phyloP scores from a whole-genome alignment of 192 early-diverging fungal species.

The Pecoramyces ruminantium region DNA sequence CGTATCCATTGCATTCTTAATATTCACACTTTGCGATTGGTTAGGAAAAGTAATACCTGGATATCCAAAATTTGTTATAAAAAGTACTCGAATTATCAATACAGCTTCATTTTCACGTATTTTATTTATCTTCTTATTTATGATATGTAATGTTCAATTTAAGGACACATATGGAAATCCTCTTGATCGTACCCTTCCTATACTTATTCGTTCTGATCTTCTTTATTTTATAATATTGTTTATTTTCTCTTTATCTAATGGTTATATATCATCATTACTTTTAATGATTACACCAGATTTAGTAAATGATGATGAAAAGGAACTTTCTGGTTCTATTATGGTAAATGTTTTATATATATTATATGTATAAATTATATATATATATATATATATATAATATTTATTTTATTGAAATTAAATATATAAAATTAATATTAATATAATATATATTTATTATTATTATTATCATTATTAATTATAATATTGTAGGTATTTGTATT shows the following conservation, averaged over 20 bases:
- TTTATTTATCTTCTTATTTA: slow-evolving; percentile 47
- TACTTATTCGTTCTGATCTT: not conserved
- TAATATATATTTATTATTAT: no score
- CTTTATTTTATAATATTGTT: not conserved
- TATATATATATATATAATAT: no score
- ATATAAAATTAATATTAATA: no score
- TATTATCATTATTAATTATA: not conserved
- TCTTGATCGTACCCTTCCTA: not conserved
- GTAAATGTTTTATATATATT: not conserved
- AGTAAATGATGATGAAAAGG: not conserved
- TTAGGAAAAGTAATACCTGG: slow-evolving; percentile 35
- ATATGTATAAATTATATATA: no score
- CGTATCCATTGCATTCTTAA: slow-evolving; percentile 54
- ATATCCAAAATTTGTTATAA: slow-evolving; percentile 18
- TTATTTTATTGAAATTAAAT: no score
- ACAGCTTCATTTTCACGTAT: slow-evolving; percentile 24
- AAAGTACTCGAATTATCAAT: slow-evolving; percentile 16
- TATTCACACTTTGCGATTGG: slow-evolving; percentile 59
- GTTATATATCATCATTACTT: not conserved
- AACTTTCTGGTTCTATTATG: not conserved
- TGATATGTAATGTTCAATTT: slow-evolving; percentile 35
- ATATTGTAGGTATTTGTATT: not conserved
- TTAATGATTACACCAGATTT: not conserved
- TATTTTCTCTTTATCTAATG: not conserved
- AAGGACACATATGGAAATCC: not conserved